phyloP scores from a whole-genome alignment of 2,329 filamentous ascomycete genomes.

The Nigrograna mackinnonii region DNA sequence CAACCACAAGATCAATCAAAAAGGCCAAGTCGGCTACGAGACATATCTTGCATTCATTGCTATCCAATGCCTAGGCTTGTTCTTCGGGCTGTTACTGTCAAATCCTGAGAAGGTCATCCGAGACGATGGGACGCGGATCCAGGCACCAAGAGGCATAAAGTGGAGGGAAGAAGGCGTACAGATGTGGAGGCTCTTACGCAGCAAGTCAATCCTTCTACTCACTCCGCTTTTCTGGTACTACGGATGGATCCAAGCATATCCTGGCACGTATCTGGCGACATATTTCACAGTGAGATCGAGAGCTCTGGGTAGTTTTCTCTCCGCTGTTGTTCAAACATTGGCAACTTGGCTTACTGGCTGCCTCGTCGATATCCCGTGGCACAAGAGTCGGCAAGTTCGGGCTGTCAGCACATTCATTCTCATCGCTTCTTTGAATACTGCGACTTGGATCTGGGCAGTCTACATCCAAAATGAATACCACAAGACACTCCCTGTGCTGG shows the following conservation, averaged over 20 bases:
- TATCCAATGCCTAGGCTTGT: slow-evolving; percentile 50
- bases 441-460: slow-evolving; percentile 54
- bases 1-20: slow-evolving; percentile 46
- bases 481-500: slow-evolving; percentile 45
- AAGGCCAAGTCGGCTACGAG: slow-evolving; percentile 50
- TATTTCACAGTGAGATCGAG: slow-evolving; percentile 57
- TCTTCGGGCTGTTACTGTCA: slow-evolving; percentile 48
- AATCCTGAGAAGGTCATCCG: slow-evolving; percentile 49
- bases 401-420: slow-evolving; percentile 45
- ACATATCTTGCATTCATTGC: slow-evolving; percentile 44
- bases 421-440: slow-evolving; percentile 47
- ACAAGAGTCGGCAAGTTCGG: slow-evolving; percentile 43
- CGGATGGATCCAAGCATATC: slow-evolving; percentile 52
- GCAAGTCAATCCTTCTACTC: slow-evolving; percentile 51
- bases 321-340: slow-evolving; percentile 48
- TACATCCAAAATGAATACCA: slow-evolving; percentile 53
- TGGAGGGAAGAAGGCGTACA: slow-evolving; percentile 36
- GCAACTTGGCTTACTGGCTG: slow-evolving; percentile 53
- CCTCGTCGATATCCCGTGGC: slow-evolving; percentile 50
- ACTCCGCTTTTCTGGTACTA: slow-evolving; percentile 46
- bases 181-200: slow-evolving; percentile 48
- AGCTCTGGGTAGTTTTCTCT: slow-evolving; percentile 49
- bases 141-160: slow-evolving; percentile 27
- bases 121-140: slow-evolving; percentile 41
- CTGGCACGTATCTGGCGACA: slow-evolving; percentile 55